Evolutionary conservation across 306 rosid genomes (phyloP).

Genomic region (Vigna angularis): DNA sequence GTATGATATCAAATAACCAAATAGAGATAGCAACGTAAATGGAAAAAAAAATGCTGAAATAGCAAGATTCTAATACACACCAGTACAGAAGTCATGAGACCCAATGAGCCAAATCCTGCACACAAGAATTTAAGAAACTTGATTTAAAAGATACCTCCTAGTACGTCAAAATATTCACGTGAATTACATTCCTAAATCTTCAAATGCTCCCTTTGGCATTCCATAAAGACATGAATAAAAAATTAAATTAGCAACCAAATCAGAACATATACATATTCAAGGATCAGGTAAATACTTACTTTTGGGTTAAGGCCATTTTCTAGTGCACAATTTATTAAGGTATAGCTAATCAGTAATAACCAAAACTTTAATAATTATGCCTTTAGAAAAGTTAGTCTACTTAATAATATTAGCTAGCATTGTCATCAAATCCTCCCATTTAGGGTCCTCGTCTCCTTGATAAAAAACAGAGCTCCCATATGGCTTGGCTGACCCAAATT

Average conservation of each 20-base stretch:
- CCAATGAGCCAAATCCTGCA: slow-evolving; percentile 98
- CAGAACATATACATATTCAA: slow-evolving; percentile 17
- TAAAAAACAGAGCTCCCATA: background rate
- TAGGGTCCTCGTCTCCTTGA: too few relatives aligned
- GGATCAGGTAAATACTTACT: background rate
- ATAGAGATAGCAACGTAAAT: slow-evolving; percentile 8
- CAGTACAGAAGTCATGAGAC: slow-evolving; percentile 97
- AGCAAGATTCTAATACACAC: slow-evolving; percentile 51
- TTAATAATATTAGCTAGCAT: background rate
- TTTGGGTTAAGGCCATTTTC: slow-evolving; percentile 5
- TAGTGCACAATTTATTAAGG: background rate
- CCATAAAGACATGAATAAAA: slow-evolving; percentile 11
- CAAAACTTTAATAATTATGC: background rate
- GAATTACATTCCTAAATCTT: slow-evolving; percentile 1
- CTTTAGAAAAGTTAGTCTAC: background rate
- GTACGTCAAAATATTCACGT: slow-evolving; percentile 26
- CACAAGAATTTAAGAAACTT: slow-evolving; percentile 37
- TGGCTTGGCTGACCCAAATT: slow-evolving; percentile 6
- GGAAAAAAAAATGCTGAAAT: slow-evolving; percentile 13
- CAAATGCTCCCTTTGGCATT: slow-evolving; percentile 19
- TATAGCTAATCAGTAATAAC: slow-evolving; percentile 2
- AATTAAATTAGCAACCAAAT: slow-evolving; percentile 17
- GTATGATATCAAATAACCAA: slow-evolving; percentile 28
- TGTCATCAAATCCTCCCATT: too few relatives aligned
- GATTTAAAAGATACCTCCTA: slow-evolving; percentile 26